Evolutionary conservation across 768 basidiomycete species (phyloP).

Genomic region (Lentinula lateritia): DNA sequence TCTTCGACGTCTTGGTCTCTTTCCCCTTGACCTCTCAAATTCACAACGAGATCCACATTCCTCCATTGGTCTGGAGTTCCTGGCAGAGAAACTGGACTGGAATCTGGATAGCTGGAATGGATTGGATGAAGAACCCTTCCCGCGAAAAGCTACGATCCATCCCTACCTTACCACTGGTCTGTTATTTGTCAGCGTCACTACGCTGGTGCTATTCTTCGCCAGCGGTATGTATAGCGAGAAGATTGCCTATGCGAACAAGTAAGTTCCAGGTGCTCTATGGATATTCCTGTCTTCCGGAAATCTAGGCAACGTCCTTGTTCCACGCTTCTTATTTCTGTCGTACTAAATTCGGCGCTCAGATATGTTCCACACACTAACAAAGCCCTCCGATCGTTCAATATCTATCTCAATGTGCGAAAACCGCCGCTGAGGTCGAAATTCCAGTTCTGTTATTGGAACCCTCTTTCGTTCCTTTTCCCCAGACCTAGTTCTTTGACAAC

Average conservation of each 20-base stretch:
- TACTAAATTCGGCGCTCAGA: conserved; percentile 35
- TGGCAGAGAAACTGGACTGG: background rate
- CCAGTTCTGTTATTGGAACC: conserved; percentile 32
- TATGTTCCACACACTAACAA: conserved; percentile 96
- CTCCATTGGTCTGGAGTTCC: background rate
- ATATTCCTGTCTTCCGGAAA: background rate
- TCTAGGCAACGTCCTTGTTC: background rate
- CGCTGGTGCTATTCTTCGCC: conserved; percentile 90
- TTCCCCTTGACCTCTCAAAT: conserved; percentile 29
- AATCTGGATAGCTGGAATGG: background rate
- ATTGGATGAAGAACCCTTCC: background rate
- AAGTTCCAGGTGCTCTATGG: conserved; percentile 21
- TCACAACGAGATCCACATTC: background rate
- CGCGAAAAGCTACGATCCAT: conserved; percentile 41
- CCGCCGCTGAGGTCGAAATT: conserved; percentile 64
- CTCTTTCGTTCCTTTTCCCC: conserved; percentile 55
- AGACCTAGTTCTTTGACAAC: conserved; percentile 23
- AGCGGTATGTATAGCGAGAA: conserved; percentile 96
- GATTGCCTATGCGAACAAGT: conserved; percentile 96
- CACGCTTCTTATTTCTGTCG: background rate
- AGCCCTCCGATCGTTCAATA: conserved; percentile 88
- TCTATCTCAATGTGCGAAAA: conserved; percentile 92
- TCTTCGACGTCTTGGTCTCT: conserved; percentile 39
- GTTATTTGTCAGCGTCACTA: conserved; percentile 84
- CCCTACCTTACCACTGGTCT: conserved; percentile 76